Base-by-base conservation (phyloP, 805 yeast species). In the Ogataea pilisensis region DNA sequence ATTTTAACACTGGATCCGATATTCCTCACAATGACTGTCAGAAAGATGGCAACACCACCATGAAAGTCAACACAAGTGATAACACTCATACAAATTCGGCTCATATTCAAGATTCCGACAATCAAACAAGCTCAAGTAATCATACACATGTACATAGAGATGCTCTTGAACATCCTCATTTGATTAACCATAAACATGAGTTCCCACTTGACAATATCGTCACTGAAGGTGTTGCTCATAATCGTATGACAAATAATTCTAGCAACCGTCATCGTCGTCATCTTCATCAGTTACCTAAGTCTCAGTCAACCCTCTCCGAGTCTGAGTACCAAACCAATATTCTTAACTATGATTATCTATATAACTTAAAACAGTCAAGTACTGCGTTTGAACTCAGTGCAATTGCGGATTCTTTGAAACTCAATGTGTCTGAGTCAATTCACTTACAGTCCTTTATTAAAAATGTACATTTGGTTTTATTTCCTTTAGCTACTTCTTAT, bases 371-470 rank as follows among this genome's bases (percentile, higher is more conserved):
- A 16, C 44, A 45, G 9, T 55, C 61, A 3, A 25, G 46, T 9
- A 37, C 25, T 14, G 53, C 49, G 31, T 9, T 18, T 12, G 51
- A 49, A 17, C 34, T 53, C n/a, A 44, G 48, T 19, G 36, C 31
- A 6, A 49, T 57, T 14, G 46, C 50, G 12, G 46, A 47, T 12
- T 42, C 49, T 29, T 43, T 60, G 27, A 45, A 48, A 8, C 41
- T 60, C 22, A 42, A 41, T n/a, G 37, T 42, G 8, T 45, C 57
- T 2, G 60, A 57, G 20, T 31, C 49, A 2, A 31, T 51, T n/a
- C 53, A 60, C 41, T 41, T 60, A 20, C 55, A 50, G 35, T 48
- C 61, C 0, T 60, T 60, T 33, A 48, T 60, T 25, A 53, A 54
- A 24, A 49, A 56, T 28, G 62, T 58, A 16, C 63, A 60, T 33